Conservation (phyloP, 345 rosid species). For the Laguncularia racemosa region DNA sequence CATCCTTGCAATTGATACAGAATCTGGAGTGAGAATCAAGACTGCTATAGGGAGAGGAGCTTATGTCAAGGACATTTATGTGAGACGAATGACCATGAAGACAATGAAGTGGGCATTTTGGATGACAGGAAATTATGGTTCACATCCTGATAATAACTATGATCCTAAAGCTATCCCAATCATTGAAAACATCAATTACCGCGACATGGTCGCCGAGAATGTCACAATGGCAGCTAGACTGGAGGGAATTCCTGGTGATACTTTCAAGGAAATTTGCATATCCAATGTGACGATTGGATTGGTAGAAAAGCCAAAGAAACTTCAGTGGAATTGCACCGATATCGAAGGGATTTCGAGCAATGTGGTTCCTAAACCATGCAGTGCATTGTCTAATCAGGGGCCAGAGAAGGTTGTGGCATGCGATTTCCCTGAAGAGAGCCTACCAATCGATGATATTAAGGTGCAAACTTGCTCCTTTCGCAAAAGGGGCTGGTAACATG, state of each 20-base stretch:
- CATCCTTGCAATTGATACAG: conserved; percentile 57
- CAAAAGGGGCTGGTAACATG: conserved; percentile 20
- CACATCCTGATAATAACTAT: conserved; percentile 62
- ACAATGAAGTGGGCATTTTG: conserved; percentile 83
- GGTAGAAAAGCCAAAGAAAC: conserved; percentile 33
- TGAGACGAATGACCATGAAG: conserved; percentile 51
- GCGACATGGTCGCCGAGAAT: conserved; percentile 64
- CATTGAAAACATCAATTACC: conserved; percentile 54
- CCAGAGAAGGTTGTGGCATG: conserved; percentile 31
- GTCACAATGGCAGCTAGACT: conserved; percentile 59
- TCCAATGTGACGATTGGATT: conserved; percentile 63
- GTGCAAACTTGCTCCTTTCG: conserved; percentile 35
- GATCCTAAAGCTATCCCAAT: conserved; percentile 64
- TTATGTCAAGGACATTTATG: conserved; percentile 67
- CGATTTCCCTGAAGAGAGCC: conserved; percentile 45
- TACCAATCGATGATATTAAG: conserved; percentile 41
- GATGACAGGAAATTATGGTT: conserved; percentile 83
- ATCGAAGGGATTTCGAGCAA: conserved; percentile 45
- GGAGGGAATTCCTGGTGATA: conserved; percentile 51
- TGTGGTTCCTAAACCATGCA: conserved; percentile 61
- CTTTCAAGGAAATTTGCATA: conserved; percentile 68
- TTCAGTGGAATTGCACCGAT: conserved; percentile 79
- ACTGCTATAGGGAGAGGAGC: conserved; percentile 78
- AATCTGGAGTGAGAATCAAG: conserved; percentile 75
- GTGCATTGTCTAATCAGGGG: conserved; percentile 33